phyloP scores from a whole-genome alignment of 495 filamentous ascomycete species.

The Usnea hakonensis region DNA sequence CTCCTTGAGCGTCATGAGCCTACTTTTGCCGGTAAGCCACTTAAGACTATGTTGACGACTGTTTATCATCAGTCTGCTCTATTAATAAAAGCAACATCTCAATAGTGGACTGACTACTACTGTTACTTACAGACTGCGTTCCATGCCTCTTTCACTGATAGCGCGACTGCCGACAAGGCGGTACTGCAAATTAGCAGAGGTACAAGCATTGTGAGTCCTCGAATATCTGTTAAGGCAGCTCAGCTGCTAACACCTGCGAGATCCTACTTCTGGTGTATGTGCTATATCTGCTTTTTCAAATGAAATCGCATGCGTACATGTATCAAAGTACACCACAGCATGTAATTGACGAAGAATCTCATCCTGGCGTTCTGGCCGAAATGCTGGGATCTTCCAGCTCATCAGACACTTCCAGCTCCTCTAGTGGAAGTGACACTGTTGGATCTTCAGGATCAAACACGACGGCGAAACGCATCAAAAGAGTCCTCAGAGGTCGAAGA shows the following conservation, averaged over 20 bases:
- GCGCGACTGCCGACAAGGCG: conserved; percentile 51
- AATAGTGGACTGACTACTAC: background rate
- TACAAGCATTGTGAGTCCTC: conserved; percentile 66
- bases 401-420: conserved; percentile 49
- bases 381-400: conserved; percentile 65
- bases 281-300: conserved; percentile 81
- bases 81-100: background rate
- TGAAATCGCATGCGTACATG: conserved; percentile 86
- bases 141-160: conserved; percentile 71
- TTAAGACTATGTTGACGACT: background rate
- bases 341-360: conserved; percentile 80
- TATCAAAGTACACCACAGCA: conserved; percentile 85
- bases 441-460: conserved; percentile 61
- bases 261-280: conserved; percentile 77
- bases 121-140: conserved; percentile 59
- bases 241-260: conserved; percentile 26
- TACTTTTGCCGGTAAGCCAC: conserved; percentile 59
- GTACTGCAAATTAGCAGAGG: conserved; percentile 82
- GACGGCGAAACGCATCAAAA: conserved; percentile 64
- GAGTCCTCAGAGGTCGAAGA: conserved; percentile 57
- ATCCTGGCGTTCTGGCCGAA: conserved; percentile 74
- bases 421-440: conserved; percentile 58
- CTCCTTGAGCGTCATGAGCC: conserved; percentile 79
- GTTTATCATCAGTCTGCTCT: background rate
- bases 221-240: background rate